These are phyloP conservation scores for Pleurotus citrinopileatus DNA, from an alignment of 768 basidiomycete species.

Conservation along the genomic window DNA sequence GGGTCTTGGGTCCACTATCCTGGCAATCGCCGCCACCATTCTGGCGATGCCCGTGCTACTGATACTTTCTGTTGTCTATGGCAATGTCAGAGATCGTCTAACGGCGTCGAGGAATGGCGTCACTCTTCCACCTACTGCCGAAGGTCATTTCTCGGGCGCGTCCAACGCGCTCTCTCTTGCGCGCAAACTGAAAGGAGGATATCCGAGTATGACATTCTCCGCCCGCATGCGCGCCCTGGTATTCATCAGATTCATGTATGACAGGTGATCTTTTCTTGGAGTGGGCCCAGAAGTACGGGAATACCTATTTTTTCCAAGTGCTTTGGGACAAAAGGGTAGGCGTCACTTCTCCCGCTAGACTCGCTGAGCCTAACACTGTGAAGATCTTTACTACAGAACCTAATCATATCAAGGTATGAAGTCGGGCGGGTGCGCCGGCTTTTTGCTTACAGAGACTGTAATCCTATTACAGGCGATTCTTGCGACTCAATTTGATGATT, in stretches of 20 bases:
- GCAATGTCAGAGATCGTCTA: constrained; percentile 18
- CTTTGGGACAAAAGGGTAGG: constrained; percentile 29
- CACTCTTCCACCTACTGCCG: constrained; percentile 27
- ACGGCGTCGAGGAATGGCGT: constrained; percentile 30
- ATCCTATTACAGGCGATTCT: constrained; percentile 35
- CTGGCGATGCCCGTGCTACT: constrained; percentile 12
- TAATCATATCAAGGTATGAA: constrained; percentile 39
- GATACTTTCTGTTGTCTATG: constrained; percentile 14
- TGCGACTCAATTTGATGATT: constrained; percentile 46
- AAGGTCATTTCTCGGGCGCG: constrained; percentile 22
- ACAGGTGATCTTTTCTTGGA: constrained; percentile 27
- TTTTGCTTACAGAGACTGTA: neutral
- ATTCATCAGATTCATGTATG: neutral
- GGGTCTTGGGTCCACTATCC: neutral
- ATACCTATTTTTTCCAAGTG: constrained; percentile 23
- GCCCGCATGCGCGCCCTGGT: neutral
- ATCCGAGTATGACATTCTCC: constrained; percentile 25
- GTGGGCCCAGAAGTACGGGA: constrained; percentile 19
- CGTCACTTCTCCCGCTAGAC: neutral
- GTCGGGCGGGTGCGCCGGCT: neutral
- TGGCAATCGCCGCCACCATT: neutral
- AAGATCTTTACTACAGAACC: constrained; percentile 44
- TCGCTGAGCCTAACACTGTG: neutral
- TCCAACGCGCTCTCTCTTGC: constrained; percentile 17
- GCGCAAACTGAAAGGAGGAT: constrained; percentile 24